Percentiles rank a stretch among this genome's conserved stretches.
Evolutionary conservation across 257 asterid genomes (phyloP).

Genomic region (Solanum dulcamara): DNA sequence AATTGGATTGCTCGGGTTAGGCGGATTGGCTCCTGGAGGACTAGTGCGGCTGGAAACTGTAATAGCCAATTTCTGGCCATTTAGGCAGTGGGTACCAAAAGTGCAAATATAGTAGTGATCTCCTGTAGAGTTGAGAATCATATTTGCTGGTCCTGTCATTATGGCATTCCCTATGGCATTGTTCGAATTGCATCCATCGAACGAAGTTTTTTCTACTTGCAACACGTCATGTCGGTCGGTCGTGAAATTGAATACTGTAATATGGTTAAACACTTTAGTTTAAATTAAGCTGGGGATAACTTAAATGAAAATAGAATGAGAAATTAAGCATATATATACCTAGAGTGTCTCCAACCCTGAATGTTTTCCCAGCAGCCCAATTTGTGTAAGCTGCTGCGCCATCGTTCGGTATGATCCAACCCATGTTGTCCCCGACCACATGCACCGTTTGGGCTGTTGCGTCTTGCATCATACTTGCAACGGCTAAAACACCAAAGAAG

Average conservation of each 20-base stretch:
- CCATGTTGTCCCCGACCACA: conserved; percentile 20
- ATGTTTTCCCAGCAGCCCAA: conserved; percentile 26
- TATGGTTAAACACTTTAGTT: too few species aligned
- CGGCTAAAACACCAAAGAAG: conserved; percentile 4
- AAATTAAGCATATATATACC: too few species aligned
- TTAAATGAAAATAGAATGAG: too few species aligned
- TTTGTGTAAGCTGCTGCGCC: conserved; percentile 8
- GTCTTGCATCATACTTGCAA: neutral
- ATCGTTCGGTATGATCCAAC: conserved; percentile 26
- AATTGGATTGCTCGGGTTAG: conserved; percentile 1
- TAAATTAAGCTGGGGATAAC: too few species aligned
- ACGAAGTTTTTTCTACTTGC: conserved; percentile 1
- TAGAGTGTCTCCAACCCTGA: conserved; percentile 27
- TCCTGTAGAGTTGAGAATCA: conserved; percentile 4
- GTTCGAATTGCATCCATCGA: neutral
- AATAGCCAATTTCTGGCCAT: conserved; percentile 14
- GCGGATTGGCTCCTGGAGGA: neutral
- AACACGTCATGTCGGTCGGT: neutral
- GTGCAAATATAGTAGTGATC: conserved; percentile 16
- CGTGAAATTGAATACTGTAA: neutral
- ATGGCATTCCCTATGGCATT: neutral
- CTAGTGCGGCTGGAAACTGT: neutral
- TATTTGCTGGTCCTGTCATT: conserved; percentile 1
- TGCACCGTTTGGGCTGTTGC: conserved; percentile 20
- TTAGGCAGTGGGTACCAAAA: neutral